Evolutionary conservation across 129 eudicot species (phyloP).

Genomic region (Centella asiatica): DNA sequence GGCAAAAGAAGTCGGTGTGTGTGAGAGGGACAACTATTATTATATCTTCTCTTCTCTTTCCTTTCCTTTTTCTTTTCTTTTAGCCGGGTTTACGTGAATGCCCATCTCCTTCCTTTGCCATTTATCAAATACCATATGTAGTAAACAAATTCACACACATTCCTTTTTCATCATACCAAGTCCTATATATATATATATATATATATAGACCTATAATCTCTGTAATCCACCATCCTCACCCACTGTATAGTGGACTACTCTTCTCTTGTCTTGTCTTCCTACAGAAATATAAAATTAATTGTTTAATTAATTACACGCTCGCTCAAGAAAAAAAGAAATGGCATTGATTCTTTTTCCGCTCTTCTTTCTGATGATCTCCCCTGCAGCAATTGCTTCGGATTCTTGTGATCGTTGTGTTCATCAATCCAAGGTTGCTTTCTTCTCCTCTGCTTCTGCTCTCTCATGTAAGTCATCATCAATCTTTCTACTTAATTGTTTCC

Average conservation of each 20-base stretch:
- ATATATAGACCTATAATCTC: no score
- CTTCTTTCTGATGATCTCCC: slow-evolving; percentile 8
- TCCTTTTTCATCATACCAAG: not conserved
- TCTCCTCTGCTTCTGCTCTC: slow-evolving; percentile 49
- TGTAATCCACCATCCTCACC: not conserved
- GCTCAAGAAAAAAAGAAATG: slow-evolving; percentile 12
- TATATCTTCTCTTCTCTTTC: not conserved
- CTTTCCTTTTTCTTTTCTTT: no score
- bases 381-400: slow-evolving; percentile 29
- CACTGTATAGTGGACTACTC: not conserved
- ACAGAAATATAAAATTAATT: not conserved
- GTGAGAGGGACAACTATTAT: not conserved
- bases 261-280: not conserved
- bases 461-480: slow-evolving; percentile 52
- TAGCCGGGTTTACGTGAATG: slow-evolving; percentile 4
- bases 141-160: not conserved
- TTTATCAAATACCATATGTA: not conserved
- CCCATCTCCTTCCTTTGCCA: not conserved
- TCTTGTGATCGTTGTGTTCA: slow-evolving; percentile 64
- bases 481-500: not conserved
- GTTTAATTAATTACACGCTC: not conserved
- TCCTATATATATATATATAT: no score
- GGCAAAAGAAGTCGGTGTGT: not conserved
- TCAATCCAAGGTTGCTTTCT: slow-evolving; percentile 54
- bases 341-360: slow-evolving; percentile 14